Percentiles rank a stretch among this genome's conserved stretches.
Evolutionary conservation across 2,329 filamentous ascomycete genomes (phyloP).

Genomic region (Colletotrichum kahawae): DNA sequence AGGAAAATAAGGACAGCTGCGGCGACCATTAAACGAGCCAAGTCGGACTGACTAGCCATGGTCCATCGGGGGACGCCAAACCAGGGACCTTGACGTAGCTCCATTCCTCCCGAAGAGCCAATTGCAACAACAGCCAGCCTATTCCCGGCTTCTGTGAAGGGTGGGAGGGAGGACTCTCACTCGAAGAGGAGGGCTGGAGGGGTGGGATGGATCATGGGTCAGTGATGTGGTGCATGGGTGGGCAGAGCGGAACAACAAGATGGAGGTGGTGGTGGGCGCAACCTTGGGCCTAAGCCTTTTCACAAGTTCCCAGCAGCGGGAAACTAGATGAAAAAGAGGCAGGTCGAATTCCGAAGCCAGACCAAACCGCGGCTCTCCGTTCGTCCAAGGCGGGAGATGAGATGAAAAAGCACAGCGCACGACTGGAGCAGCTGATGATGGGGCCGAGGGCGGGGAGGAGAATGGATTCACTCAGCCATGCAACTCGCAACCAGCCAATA

Average conservation of each 20-base stretch:
- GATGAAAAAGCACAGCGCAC: background rate
- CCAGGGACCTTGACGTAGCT: background rate
- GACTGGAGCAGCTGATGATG: background rate
- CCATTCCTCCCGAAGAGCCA: background rate
- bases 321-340: constrained; percentile 17
- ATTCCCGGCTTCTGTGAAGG: background rate
- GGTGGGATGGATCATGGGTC: background rate
- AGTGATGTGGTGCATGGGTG: background rate
- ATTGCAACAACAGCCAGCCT: background rate
- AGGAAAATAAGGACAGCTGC: background rate
- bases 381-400: background rate
- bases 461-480: background rate
- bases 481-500: background rate
- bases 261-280: background rate
- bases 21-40: background rate
- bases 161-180: background rate
- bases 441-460: background rate
- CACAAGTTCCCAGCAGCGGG: background rate
- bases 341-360: constrained; percentile 1
- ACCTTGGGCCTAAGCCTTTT: constrained; percentile 10
- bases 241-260: background rate
- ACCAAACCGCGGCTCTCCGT: background rate
- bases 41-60: background rate
- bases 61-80: background rate
- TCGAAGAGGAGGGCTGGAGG: background rate